These are phyloP conservation scores for Apostasia ramifera DNA, from an alignment of 106 monocot species.

Conservation along the genomic window DNA sequence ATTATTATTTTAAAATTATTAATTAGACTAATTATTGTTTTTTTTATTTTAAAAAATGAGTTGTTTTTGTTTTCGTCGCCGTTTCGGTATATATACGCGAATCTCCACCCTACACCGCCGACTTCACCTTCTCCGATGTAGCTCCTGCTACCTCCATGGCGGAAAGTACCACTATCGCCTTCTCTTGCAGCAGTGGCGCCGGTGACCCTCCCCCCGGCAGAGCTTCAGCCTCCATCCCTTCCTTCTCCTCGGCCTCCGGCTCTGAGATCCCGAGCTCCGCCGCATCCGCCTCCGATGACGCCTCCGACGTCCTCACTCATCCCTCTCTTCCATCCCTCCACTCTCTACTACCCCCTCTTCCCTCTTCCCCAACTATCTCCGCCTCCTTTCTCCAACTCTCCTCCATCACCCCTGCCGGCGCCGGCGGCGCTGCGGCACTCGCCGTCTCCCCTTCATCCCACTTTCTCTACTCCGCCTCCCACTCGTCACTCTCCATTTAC, in stretches of 20 bases:
- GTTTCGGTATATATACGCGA: too few species aligned
- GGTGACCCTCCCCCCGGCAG: too few species aligned
- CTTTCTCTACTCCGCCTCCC: constrained; percentile 37
- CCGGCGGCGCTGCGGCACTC: constrained; percentile 14
- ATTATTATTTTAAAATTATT: too few species aligned
- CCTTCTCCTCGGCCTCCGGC: constrained; percentile 3
- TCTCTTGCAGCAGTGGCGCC: too few species aligned
- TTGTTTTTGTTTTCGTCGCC: too few species aligned
- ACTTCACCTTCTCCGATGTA: too few species aligned
- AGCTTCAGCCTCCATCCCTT: neutral
- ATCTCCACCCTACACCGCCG: too few species aligned
- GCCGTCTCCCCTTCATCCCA: constrained; percentile 19
- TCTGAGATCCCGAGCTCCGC: neutral
- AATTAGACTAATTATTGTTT: too few species aligned
- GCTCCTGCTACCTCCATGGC: too few species aligned
- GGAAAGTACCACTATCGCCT: too few species aligned
- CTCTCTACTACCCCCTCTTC: constrained; percentile 13
- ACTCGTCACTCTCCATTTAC: constrained; percentile 27
- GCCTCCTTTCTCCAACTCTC: constrained; percentile 11
- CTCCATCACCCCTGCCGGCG: neutral
- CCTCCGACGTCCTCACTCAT: constrained; percentile 14
- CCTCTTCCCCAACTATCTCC: neutral
- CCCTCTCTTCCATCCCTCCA: constrained; percentile 27
- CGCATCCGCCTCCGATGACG: neutral
- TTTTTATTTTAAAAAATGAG: too few species aligned